Conservation (phyloP, 1,284 basidiomycete species). For the Cerioporus squamosus region DNA sequence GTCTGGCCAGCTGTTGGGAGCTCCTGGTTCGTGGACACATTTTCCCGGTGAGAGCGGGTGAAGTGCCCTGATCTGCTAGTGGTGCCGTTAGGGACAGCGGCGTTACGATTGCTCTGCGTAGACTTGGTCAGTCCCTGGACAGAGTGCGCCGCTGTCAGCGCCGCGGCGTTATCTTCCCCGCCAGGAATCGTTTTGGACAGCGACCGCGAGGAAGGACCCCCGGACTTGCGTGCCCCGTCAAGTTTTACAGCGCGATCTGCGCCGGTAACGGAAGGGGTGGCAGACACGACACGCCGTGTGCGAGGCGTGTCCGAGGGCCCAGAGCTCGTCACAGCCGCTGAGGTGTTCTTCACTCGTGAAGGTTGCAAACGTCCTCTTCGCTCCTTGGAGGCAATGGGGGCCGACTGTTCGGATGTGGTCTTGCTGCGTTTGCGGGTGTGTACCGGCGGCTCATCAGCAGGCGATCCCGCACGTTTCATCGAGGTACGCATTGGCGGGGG, state of each 20-base stretch:
- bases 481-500: conserved; percentile 30
- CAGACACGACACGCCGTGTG: conserved; percentile 18
- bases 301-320: conserved; percentile 5
- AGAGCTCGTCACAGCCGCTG: conserved; percentile 8
- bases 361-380: conserved; percentile 18
- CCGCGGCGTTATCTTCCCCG: not conserved
- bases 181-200: conserved; percentile 7
- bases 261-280: conserved; percentile 5
- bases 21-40: conserved; percentile 11
- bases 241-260: conserved; percentile 21
- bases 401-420: conserved; percentile 18
- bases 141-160: conserved; percentile 8
- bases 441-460: conserved; percentile 12
- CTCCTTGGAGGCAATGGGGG: conserved; percentile 15
- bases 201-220: not conserved
- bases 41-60: conserved; percentile 19
- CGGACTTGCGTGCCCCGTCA: conserved; percentile 6
- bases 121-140: not conserved
- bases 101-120: conserved; percentile 10
- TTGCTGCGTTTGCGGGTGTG: conserved; percentile 26
- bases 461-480: conserved; percentile 33
- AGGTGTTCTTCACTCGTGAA: conserved; percentile 27
- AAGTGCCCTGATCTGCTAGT: conserved; percentile 25
- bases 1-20: conserved; percentile 11
- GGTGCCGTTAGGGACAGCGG: too few relatives aligned